Conservation (phyloP, 208 protist genomes). For the Leptomonas pyrrhocoris region DNA sequence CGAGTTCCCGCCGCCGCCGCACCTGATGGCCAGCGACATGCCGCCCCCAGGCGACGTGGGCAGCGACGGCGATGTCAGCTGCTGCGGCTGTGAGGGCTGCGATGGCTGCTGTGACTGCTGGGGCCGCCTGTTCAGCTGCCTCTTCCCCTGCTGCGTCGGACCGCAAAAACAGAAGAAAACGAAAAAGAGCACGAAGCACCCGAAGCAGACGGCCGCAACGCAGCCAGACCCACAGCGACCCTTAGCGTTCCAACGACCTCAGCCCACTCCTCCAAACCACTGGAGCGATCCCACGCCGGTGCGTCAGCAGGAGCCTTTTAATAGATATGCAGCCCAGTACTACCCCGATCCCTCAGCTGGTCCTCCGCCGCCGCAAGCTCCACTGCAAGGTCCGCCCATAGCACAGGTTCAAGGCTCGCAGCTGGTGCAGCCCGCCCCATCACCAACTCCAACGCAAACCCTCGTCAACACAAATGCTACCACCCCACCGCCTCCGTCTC, state of each 20-base stretch:
- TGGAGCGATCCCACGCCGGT: background rate
- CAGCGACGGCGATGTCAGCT: slow-evolving; percentile 30
- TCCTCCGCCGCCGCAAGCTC: background rate
- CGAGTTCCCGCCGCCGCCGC: slow-evolving; percentile 69
- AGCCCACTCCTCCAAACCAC: background rate
- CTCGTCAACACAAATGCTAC: background rate
- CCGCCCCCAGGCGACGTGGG: slow-evolving; percentile 38
- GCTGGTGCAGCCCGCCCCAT: background rate
- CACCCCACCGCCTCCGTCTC: background rate
- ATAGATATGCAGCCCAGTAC: slow-evolving; percentile 1
- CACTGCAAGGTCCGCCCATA: background rate
- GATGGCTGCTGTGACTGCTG: slow-evolving; percentile 37
- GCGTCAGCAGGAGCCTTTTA: slow-evolving; percentile 15
- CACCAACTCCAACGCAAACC: background rate
- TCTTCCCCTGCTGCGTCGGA: slow-evolving; percentile 46
- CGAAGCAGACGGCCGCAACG: background rate
- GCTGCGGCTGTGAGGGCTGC: slow-evolving; percentile 24
- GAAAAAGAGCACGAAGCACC: slow-evolving; percentile 6
- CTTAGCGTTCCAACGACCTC: slow-evolving; percentile 20
- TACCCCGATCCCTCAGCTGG: slow-evolving; percentile 3
- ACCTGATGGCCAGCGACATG: slow-evolving; percentile 53
- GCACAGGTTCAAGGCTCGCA: background rate
- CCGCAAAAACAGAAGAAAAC: slow-evolving; percentile 5
- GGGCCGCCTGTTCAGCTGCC: slow-evolving; percentile 26
- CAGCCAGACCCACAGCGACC: slow-evolving; percentile 7